phyloP scores from a whole-genome alignment of 331 rosid species.

The Malus hybrid region DNA sequence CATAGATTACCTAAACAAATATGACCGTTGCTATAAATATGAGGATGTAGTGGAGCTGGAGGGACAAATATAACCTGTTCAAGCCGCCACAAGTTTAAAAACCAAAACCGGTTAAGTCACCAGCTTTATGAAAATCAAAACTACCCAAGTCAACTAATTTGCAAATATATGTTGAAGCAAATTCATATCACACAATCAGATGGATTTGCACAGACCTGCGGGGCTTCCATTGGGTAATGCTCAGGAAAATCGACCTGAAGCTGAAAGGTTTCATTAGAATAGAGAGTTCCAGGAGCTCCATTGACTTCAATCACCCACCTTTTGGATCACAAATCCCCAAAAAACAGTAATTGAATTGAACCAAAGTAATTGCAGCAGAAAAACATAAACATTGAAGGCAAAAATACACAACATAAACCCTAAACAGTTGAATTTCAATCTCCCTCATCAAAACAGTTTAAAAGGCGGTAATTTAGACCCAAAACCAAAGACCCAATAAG shows the following conservation, averaged over 20 bases:
- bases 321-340: slow-evolving; percentile 14
- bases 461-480: not conserved
- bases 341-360: not conserved
- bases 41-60: slow-evolving; percentile 98
- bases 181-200: not conserved
- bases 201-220: slow-evolving; percentile 54
- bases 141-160: not conserved
- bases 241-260: slow-evolving; percentile 99
- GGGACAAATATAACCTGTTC: slow-evolving; percentile 87
- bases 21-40: slow-evolving; percentile 97
- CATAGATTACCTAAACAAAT: slow-evolving; percentile 79
- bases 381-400: not conserved
- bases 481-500: not conserved
- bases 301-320: slow-evolving; percentile 99
- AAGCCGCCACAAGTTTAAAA: slow-evolving; percentile 6
- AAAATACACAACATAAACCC: not conserved
- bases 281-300: slow-evolving; percentile 98
- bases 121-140: not conserved
- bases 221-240: slow-evolving; percentile 99
- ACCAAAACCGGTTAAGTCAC: slow-evolving; percentile 11
- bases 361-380: not conserved
- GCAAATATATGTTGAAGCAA: not conserved
- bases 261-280: slow-evolving; percentile 82
- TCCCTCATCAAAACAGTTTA: not conserved
- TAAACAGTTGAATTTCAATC: not conserved